Conservation (phyloP, 2,329 filamentous ascomycete genomes). For the Knoxdaviesia proteae region DNA sequence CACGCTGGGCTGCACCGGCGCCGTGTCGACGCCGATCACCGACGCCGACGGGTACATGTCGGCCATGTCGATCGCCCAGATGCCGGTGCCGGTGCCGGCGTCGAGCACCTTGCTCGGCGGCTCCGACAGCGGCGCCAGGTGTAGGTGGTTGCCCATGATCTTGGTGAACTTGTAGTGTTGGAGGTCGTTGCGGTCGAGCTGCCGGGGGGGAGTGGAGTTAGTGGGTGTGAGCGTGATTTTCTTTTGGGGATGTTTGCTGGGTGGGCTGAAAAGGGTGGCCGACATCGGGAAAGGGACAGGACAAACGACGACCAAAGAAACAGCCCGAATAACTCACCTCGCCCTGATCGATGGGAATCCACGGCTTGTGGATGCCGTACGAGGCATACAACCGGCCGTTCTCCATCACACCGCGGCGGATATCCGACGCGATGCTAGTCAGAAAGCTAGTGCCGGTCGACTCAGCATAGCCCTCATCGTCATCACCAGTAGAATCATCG, state of each 20-base stretch:
- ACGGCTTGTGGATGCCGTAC: constrained; percentile 9
- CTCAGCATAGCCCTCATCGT: constrained; percentile 10
- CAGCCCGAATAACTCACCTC: too few species aligned
- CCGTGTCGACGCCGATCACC: constrained; percentile 43
- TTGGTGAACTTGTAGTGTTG: constrained; percentile 10
- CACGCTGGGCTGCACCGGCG: constrained; percentile 41
- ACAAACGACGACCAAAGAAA: too few species aligned
- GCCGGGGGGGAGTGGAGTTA: background rate
- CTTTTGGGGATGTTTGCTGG: background rate
- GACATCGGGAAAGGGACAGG: too few species aligned
- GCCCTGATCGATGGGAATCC: constrained; percentile 1
- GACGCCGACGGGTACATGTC: constrained; percentile 35
- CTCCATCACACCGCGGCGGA: constrained; percentile 8
- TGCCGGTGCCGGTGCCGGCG: constrained; percentile 23
- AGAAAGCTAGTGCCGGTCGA: constrained; percentile 12
- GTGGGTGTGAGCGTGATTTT: constrained; percentile 7
- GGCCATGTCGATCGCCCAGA: constrained; percentile 48
- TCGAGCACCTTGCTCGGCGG: constrained; percentile 19
- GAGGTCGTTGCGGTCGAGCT: constrained; percentile 9
- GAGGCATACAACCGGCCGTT: constrained; percentile 7
- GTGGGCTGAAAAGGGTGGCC: too few species aligned
- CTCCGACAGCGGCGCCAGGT: constrained; percentile 5
- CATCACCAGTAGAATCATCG: constrained; percentile 3
- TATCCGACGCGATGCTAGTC: constrained; percentile 9
- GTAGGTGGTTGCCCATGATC: constrained; percentile 15